Conservation (phyloP, 208 protist species). For the Tritrichomonas foetus region DNA sequence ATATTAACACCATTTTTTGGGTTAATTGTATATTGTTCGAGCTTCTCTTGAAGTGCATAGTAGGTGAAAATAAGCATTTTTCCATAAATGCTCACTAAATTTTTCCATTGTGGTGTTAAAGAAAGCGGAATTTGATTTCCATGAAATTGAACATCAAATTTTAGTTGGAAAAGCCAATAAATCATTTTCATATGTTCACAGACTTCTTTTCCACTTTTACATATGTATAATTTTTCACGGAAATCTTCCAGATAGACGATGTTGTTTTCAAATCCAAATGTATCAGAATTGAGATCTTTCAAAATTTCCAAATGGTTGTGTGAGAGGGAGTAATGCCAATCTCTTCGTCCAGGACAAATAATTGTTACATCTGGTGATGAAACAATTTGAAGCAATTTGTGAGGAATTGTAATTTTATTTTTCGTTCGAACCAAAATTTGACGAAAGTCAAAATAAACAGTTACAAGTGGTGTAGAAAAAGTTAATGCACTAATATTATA, state of each 20-base stretch:
- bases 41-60: not conserved
- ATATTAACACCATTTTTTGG: not conserved
- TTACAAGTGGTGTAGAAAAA: not conserved
- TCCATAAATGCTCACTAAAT: not conserved
- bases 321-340: not conserved
- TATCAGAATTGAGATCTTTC: not conserved
- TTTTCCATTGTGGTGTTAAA: not conserved
- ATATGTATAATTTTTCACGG: not conserved
- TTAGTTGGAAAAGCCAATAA: conserved; percentile 4
- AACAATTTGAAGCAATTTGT: not conserved
- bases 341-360: not conserved
- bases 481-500: not conserved
- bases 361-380: not conserved
- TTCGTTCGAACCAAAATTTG: not conserved
- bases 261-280: not conserved
- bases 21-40: not conserved
- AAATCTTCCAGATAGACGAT: not conserved
- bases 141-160: not conserved
- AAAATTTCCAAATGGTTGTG: not conserved
- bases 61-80: not conserved
- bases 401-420: not conserved
- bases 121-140: not conserved
- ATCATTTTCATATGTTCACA: not conserved
- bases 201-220: not conserved
- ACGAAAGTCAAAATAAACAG: not conserved